These are phyloP conservation scores for Fusarium abutilonis DNA, from an alignment of 2,329 filamentous ascomycete species.

Conservation along the genomic window DNA sequence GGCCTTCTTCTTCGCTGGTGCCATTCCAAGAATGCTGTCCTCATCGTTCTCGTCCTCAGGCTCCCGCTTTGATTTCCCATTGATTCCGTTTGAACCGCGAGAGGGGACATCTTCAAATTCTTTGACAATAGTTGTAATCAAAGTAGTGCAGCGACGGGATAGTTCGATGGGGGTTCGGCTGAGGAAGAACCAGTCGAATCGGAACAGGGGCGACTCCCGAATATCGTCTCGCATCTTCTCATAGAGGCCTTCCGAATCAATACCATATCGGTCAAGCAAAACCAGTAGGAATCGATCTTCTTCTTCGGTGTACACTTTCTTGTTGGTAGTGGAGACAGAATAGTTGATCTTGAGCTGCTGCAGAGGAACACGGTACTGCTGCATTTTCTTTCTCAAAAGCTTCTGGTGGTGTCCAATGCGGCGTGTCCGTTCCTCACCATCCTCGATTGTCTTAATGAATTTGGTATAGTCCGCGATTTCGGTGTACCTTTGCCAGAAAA, in stretches of 20 bases:
- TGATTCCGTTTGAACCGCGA: conserved; percentile 66
- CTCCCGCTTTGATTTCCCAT: conserved; percentile 78
- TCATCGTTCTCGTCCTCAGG: conserved; percentile 85
- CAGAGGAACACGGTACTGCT: conserved; percentile 94
- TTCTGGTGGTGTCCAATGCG: conserved; percentile 93
- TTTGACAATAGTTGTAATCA: conserved; percentile 92
- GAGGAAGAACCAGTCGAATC: conserved; percentile 99
- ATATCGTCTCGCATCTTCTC: conserved; percentile 98
- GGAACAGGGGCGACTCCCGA: conserved; percentile 90
- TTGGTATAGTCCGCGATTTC: conserved; percentile 91
- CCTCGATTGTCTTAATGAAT: conserved; percentile 87
- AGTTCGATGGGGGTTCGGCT: conserved; percentile 94
- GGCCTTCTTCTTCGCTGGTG: conserved; percentile 92
- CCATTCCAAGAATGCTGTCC: conserved; percentile 79
- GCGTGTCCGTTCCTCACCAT: conserved; percentile 88
- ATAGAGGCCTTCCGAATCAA: conserved; percentile 90
- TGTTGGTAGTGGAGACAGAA: conserved; percentile 98
- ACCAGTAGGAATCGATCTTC: conserved; percentile 96
- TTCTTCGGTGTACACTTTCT: conserved; percentile 99
- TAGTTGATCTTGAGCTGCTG: conserved; percentile 99
- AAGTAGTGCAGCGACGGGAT: conserved; percentile 88
- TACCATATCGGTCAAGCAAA: conserved; percentile 88
- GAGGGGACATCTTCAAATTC: conserved; percentile 82
- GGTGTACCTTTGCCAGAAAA: conserved; percentile 95
- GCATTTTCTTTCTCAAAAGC: conserved; percentile 93